Evolutionary conservation across 2,329 filamentous ascomycete genomes (phyloP), one percentile per base, ranked within the genome.

Genomic region (Metarhizium sp.): DNA sequence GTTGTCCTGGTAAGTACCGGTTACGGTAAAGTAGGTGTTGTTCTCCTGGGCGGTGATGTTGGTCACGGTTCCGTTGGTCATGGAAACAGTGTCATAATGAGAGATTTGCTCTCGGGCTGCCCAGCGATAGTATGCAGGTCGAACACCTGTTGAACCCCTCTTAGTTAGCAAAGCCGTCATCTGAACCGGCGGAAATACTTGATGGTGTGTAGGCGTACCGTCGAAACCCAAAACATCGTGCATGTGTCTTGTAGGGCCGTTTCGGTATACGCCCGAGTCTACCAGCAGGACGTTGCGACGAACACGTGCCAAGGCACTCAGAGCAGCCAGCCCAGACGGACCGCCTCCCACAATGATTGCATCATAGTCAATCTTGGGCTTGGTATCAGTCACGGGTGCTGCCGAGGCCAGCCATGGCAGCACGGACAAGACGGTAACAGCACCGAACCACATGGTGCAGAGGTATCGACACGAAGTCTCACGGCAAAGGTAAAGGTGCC

Each of bases 221-320:
- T 85, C 81, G 55, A 75, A 79, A 3, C 80, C 81, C 30, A 84
- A 70, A 0, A 85, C 77, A 63, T 85, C 82, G 65, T 85, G 82
- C 73, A 84, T 78, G 59, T 82, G 75, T 14, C 81, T 68, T 0
- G 82, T 84, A 0, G 73, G 68, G 1, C 53, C 72, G 62, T 85
- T 85, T 52, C 82, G 77, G 60, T 85, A 85, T 34, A 75, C 70
- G 13, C 75, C 77, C 20, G 78, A 82, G 63, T 85, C 82, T 53
- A 85, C 77, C 46, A 85, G 64, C 7, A 84, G 67, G 0, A 77
- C 75, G 6, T 73, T 78, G 14, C 81, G 73, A 13, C 76, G 74
- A 14, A 85, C 80, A 16, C 82, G 78, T 6, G 78, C 80, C n/a
- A 85, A 73, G 46, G 76, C 80, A 55, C 80, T 84, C 51, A 81